These are phyloP conservation scores for Furcasterigmium furcatum DNA, from an alignment of 2,329 filamentous ascomycete genomes.

Conservation along the genomic window DNA sequence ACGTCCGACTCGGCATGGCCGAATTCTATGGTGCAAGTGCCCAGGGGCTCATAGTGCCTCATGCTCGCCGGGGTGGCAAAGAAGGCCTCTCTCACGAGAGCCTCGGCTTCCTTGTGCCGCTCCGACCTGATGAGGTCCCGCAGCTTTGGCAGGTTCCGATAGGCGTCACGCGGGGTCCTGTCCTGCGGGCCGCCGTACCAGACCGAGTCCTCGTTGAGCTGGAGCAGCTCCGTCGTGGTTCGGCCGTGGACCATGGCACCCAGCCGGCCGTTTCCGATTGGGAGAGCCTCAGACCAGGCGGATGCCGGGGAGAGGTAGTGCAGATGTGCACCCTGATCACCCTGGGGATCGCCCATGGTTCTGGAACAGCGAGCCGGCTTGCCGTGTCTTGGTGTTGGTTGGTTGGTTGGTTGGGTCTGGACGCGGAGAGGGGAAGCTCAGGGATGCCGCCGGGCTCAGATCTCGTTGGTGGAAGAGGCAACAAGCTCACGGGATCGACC, in stretches of 20 bases:
- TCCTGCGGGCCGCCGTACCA: conserved; percentile 37
- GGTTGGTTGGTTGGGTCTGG: too few relatives aligned
- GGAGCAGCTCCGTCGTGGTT: conserved; percentile 28
- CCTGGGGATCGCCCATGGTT: conserved; percentile 4
- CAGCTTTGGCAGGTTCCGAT: conserved; percentile 27
- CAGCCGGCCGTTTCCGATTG: conserved; percentile 40
- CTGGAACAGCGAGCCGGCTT: conserved; percentile 9
- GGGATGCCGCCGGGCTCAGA: background rate
- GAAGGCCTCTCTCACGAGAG: conserved; percentile 26
- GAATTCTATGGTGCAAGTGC: conserved; percentile 34
- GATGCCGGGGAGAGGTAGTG: conserved; percentile 23
- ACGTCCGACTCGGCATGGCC: conserved; percentile 20
- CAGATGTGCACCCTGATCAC: conserved; percentile 11
- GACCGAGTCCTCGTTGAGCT: conserved; percentile 43
- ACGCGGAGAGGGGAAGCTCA: too few relatives aligned
- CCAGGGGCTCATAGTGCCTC: conserved; percentile 42
- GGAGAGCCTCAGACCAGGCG: conserved; percentile 27
- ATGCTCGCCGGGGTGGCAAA: conserved; percentile 41
- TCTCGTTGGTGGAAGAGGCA: background rate
- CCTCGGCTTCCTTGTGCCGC: conserved; percentile 13
- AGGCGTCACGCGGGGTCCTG: conserved; percentile 30
- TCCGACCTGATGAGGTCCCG: conserved; percentile 31
- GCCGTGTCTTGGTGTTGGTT: conserved; percentile 1
- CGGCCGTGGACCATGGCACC: conserved; percentile 35
- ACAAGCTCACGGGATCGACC: background rate